These are phyloP conservation scores for Poronia punctata DNA, from an alignment of 495 filamentous ascomycete genomes.

Conservation along the genomic window DNA sequence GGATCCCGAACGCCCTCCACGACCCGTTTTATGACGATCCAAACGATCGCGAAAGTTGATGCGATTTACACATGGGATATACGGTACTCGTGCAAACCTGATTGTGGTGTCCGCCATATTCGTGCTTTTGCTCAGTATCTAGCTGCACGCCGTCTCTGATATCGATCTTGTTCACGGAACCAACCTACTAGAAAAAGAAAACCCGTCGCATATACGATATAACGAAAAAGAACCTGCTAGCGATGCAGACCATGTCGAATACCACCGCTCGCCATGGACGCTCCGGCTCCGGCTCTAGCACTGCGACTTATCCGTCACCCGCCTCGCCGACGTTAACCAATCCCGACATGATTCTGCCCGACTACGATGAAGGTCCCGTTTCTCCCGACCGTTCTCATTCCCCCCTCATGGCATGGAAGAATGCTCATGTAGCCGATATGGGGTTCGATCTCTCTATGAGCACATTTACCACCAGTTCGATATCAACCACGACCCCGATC, in stretches of 20 bases:
- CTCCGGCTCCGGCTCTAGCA: slow-evolving; percentile 18
- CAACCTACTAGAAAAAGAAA: too few relatives aligned
- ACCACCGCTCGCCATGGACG: slow-evolving; percentile 11
- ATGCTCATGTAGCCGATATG: slow-evolving; percentile 25
- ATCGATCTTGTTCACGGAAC: too few relatives aligned
- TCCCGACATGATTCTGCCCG: slow-evolving; percentile 87
- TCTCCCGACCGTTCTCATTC: slow-evolving; percentile 36
- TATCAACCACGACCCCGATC: slow-evolving; percentile 50
- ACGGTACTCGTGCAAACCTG: too few relatives aligned
- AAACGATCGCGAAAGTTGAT: too few relatives aligned
- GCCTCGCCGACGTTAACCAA: slow-evolving; percentile 85
- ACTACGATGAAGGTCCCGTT: slow-evolving; percentile 49
- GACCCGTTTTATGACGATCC: too few relatives aligned
- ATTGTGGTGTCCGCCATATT: too few relatives aligned
- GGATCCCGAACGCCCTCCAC: too few relatives aligned
- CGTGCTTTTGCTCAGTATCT: too few relatives aligned
- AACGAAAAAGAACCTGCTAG: too few relatives aligned
- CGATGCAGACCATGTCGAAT: slow-evolving; percentile 19
- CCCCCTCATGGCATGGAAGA: slow-evolving; percentile 41
- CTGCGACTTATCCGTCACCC: slow-evolving; percentile 34
- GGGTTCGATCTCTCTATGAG: slow-evolving; percentile 28
- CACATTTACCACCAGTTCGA: slow-evolving; percentile 42
- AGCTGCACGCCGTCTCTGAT: too few relatives aligned
- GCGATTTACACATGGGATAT: too few relatives aligned
- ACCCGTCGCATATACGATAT: too few relatives aligned